These are phyloP conservation scores for Trichosporon inkin DNA, from an alignment of 1,284 basidiomycete genomes.

Conservation along the genomic window DNA sequence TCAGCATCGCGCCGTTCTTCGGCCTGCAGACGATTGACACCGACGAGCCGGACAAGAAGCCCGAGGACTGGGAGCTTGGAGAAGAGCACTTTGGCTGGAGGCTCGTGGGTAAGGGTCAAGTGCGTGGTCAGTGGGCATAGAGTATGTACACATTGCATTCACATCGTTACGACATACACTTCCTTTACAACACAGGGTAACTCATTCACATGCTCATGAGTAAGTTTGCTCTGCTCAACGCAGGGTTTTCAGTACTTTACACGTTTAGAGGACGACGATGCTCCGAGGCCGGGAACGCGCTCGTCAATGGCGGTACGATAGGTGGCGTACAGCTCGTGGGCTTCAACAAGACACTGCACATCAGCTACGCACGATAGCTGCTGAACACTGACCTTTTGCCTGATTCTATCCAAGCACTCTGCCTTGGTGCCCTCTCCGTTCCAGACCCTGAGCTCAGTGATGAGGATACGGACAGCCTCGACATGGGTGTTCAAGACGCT, in stretches of 20 bases:
- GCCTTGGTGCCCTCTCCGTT: slow-evolving; percentile 1
- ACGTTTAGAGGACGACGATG: neutral
- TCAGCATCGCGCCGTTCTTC: slow-evolving; percentile 65
- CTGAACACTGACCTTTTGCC: neutral
- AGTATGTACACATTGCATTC: neutral
- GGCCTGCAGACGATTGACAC: slow-evolving; percentile 20
- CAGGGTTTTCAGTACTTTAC: too few species aligned
- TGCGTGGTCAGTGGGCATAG: slow-evolving; percentile 29
- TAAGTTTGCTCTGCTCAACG: too few species aligned
- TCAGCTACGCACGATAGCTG: neutral
- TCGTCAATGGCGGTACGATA: neutral
- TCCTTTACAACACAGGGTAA: too few species aligned
- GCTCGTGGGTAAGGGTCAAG: slow-evolving; percentile 43
- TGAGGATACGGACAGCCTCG: neutral
- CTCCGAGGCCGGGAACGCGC: neutral
- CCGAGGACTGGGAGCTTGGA: slow-evolving; percentile 30
- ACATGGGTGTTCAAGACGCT: neutral
- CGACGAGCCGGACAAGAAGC: slow-evolving; percentile 11
- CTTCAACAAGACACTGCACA: neutral
- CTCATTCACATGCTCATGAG: neutral
- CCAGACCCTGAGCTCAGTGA: neutral
- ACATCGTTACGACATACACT: too few species aligned
- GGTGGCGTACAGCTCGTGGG: neutral
- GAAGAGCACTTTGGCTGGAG: slow-evolving; percentile 44
- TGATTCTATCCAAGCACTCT: neutral